Percentiles rank a stretch among this genome's conserved stretches.
These are phyloP conservation scores for Tolypocladium sp. DNA, from an alignment of 2,329 filamentous ascomycete genomes.

Conservation along the genomic window DNA sequence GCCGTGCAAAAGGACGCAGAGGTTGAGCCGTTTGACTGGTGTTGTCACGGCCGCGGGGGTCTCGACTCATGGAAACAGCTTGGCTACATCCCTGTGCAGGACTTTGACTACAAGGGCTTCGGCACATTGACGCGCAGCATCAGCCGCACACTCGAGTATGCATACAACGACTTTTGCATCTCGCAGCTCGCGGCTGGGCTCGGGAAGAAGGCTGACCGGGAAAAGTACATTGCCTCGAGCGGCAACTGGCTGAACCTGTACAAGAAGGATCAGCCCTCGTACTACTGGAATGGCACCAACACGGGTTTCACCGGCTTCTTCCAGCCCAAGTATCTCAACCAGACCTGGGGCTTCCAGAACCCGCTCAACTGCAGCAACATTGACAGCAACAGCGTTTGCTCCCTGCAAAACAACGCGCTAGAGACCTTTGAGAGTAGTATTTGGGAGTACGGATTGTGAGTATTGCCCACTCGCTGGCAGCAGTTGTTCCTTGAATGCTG, in stretches of 20 bases:
- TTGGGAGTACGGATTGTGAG: slow-evolving; percentile 66
- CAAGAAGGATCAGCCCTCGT: slow-evolving; percentile 48
- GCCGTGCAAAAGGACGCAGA: slow-evolving; percentile 67
- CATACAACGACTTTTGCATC: slow-evolving; percentile 68
- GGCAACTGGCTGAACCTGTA: slow-evolving; percentile 61
- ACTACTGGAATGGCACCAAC: slow-evolving; percentile 40
- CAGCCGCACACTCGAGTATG: slow-evolving; percentile 67
- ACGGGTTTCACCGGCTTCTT: slow-evolving; percentile 64
- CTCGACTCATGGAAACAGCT: slow-evolving; percentile 62
- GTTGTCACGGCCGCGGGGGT: slow-evolving; percentile 60
- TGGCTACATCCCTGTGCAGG: slow-evolving; percentile 61
- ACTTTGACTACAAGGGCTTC: slow-evolving; percentile 57
- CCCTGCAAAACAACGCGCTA: slow-evolving; percentile 47
- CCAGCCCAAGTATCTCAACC: slow-evolving; percentile 58
- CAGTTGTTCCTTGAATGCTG: not conserved
- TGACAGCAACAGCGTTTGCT: slow-evolving; percentile 48
- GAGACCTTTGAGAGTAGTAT: slow-evolving; percentile 66
- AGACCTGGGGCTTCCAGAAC: slow-evolving; percentile 60
- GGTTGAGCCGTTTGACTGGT: slow-evolving; percentile 61
- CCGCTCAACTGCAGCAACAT: slow-evolving; percentile 52
- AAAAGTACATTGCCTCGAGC: slow-evolving; percentile 50
- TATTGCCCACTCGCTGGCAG: slow-evolving; percentile 1
- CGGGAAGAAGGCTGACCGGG: slow-evolving; percentile 42
- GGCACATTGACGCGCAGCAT: slow-evolving; percentile 63
- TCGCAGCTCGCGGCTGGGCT: slow-evolving; percentile 50